Evolutionary conservation across 345 rosid species (phyloP).

Genomic region (Eucalyptus grandis): DNA sequence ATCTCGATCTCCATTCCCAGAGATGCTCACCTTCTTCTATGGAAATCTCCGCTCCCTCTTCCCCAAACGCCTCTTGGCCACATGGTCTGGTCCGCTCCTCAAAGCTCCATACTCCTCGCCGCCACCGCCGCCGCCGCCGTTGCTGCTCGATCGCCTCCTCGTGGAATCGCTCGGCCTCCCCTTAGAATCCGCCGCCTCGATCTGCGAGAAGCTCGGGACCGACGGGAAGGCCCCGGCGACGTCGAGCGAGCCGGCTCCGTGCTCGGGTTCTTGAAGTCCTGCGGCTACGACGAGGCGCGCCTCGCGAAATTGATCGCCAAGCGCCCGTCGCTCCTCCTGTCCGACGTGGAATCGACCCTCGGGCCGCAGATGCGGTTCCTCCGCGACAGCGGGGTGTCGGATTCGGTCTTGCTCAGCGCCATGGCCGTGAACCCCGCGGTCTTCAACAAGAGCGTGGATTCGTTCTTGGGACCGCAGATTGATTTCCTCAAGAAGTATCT

Average conservation of each 20-base stretch:
- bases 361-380: slow-evolving; percentile 7
- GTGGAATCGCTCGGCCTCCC: neutral
- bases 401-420: neutral
- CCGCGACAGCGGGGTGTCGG: neutral
- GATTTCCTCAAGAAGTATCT: neutral
- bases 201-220: neutral
- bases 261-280: neutral
- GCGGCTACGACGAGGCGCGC: neutral
- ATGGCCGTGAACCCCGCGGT: neutral
- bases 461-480: neutral
- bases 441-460: neutral
- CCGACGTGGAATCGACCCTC: neutral
- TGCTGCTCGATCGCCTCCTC: neutral
- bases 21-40: neutral
- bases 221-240: neutral
- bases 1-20: neutral
- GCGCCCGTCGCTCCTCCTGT: neutral
- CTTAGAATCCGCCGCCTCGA: neutral
- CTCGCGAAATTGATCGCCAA: neutral
- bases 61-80: neutral
- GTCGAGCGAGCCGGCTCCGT: neutral
- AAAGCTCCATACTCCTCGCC: neutral
- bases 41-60: neutral
- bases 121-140: neutral
- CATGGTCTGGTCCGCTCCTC: neutral